Base-by-base conservation (phyloP, 1,284 basidiomycete species). In the Trichosporon coremiiforme region DNA sequence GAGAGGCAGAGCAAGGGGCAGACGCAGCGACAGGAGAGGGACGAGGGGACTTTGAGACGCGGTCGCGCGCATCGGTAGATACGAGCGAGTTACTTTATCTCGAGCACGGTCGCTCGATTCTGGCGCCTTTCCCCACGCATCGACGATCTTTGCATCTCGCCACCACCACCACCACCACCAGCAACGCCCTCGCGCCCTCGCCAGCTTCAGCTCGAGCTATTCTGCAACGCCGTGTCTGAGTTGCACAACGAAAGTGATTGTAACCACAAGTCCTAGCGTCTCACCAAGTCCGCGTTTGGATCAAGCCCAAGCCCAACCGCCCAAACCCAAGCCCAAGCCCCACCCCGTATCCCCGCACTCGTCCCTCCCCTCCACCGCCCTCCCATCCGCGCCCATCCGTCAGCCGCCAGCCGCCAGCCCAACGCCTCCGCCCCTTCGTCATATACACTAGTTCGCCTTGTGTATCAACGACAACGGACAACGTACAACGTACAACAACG, bases 381-480 rank as follows among this genome's bases (percentile, higher is more conserved):
- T 5, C 6, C n/a, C n/a, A n/a, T n/a, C 31, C 31, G 55, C 31
- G 55, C 55, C 25, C 55, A 13, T 25, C 25, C 25, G 36, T 38
- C 36, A 38, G 36, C 36, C 36, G 33, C 33, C 33, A 35, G 4
- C 36, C 36, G 36, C 36, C 36, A 33, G 57, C 57, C 57, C 33
- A 33, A 31, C 57, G 57, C 57, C 57, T 60, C 57, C 57, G 57
- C 57, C 57, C 31, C 57, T 31, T 60, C 31, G 57, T 60, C 57
- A 60, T 60, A 60, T 60, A 60, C 57, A 10, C 47, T 53, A 53
- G 47, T 53, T 20, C 20, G 20, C 22, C 41, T 17, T n/a, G n/a
- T 47, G 17, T n/a, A 20, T 22, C 47, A 47, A 5, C 45, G 8
- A 4, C 45, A 4, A 6, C 45, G 4, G 17, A 1, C 45, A 47